Percentiles rank a stretch among this genome's conserved stretches.
Conservation (phyloP, 768 basidiomycete species). For the Pleurotus platypus region DNA sequence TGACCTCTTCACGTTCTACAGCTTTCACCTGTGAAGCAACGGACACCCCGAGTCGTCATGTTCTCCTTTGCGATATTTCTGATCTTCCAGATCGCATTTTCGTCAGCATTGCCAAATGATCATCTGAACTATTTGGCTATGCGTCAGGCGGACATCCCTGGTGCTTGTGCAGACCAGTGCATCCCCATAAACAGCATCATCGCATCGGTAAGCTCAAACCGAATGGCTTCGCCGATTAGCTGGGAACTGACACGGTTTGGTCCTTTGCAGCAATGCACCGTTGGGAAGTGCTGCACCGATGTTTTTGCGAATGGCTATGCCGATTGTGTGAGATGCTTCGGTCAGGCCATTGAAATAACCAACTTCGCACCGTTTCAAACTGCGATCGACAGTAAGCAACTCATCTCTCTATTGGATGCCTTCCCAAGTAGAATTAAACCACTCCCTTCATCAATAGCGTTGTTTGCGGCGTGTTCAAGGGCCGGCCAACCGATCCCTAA, state of each 20-base stretch:
- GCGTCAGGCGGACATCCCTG: slow-evolving; percentile 1
- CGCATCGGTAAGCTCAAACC: neutral
- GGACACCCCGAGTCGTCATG: too few relatives aligned
- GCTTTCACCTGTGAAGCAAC: too few relatives aligned
- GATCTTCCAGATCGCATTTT: neutral
- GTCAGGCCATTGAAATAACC: neutral
- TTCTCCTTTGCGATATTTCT: neutral
- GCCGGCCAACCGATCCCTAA: slow-evolving; percentile 13
- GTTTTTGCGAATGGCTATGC: slow-evolving; percentile 3
- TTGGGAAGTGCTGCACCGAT: neutral
- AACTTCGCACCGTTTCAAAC: neutral
- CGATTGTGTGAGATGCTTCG: slow-evolving; percentile 7
- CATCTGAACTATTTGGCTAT: slow-evolving; percentile 2
- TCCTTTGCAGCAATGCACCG: slow-evolving; percentile 3
- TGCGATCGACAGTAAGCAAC: slow-evolving; percentile 3
- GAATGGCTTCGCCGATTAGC: neutral
- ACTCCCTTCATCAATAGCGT: neutral
- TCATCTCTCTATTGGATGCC: neutral
- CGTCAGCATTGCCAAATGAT: slow-evolving; percentile 2
- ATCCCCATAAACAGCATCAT: slow-evolving; percentile 2
- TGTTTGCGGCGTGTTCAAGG: slow-evolving; percentile 6
- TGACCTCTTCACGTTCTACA: too few relatives aligned
- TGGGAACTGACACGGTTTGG: neutral
- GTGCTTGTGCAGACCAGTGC: neutral
- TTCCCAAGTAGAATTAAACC: neutral